These are phyloP conservation scores for Camelina sativa DNA, from an alignment of 345 rosid genomes.

Conservation along the genomic window DNA sequence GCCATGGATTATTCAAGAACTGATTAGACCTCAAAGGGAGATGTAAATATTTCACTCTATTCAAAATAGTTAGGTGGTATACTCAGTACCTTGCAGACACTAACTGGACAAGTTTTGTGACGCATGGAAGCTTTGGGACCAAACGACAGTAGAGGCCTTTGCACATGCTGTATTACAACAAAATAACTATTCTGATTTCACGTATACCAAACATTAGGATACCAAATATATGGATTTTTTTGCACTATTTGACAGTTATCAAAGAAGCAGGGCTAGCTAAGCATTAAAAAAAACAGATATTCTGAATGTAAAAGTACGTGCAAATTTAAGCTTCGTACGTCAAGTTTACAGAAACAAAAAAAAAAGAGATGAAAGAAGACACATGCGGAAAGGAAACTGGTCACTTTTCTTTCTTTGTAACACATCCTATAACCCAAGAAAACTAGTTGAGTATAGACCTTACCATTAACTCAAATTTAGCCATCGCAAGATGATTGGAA, in stretches of 20 bases:
- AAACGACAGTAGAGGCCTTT: constrained; percentile 88
- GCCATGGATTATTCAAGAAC: constrained; percentile 41
- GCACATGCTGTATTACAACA: constrained; percentile 75
- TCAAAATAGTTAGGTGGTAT: constrained; percentile 29
- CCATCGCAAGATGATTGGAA: constrained; percentile 93
- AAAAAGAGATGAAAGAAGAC: neutral
- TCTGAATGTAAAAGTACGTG: constrained; percentile 13
- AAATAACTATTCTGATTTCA: constrained; percentile 22
- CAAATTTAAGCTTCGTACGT: neutral
- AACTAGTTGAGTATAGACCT: constrained; percentile 25
- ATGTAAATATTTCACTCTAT: constrained; percentile 21
- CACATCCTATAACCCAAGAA: neutral
- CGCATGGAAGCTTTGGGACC: constrained; percentile 90
- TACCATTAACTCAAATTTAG: constrained; percentile 88
- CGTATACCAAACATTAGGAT: constrained; percentile 7
- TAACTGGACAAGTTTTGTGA: constrained; percentile 80
- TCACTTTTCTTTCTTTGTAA: neutral
- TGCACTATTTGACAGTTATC: constrained; percentile 9
- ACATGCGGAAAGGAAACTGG: neutral
- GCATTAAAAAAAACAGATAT: neutral
- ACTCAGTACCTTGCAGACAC: constrained; percentile 84
- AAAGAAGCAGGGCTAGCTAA: constrained; percentile 18
- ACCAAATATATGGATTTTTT: constrained; percentile 2
- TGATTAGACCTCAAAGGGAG: constrained; percentile 35
- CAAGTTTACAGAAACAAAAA: neutral